Conservation (phyloP, 208 protist genomes). For the Entamoeba moshkovskii region DNA sequence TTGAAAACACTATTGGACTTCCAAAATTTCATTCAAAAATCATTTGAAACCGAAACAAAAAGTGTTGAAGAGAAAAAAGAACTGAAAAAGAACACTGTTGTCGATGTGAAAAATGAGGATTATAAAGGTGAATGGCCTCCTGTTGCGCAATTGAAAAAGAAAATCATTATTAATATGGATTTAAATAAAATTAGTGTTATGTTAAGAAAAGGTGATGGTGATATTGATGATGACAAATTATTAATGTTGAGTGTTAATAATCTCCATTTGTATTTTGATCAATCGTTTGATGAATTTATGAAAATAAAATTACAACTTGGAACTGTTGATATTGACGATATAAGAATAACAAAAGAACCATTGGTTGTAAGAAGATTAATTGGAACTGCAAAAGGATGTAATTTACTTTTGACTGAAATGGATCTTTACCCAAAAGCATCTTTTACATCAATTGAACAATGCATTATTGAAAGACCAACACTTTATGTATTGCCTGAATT, state of each 20-base stretch:
- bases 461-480: background rate
- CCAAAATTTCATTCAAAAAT: background rate
- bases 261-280: background rate
- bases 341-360: background rate
- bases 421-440: background rate
- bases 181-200: background rate
- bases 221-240: background rate
- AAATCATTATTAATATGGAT: background rate
- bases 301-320: background rate
- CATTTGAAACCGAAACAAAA: background rate
- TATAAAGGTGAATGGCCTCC: background rate
- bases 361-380: background rate
- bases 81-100: background rate
- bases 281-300: background rate
- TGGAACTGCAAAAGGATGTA: background rate
- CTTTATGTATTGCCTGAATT: background rate
- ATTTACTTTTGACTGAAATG: background rate
- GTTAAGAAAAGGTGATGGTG: background rate
- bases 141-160: background rate
- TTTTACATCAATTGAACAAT: background rate
- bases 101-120: background rate
- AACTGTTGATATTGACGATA: background rate
- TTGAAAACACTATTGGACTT: background rate
- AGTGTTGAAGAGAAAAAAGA: background rate
- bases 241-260: background rate